A percentile compares a stretch with the other conserved stretches of the same genome.
Evolutionary conservation across 306 rosid genomes (phyloP).

Genomic region (Fagus crenata): DNA sequence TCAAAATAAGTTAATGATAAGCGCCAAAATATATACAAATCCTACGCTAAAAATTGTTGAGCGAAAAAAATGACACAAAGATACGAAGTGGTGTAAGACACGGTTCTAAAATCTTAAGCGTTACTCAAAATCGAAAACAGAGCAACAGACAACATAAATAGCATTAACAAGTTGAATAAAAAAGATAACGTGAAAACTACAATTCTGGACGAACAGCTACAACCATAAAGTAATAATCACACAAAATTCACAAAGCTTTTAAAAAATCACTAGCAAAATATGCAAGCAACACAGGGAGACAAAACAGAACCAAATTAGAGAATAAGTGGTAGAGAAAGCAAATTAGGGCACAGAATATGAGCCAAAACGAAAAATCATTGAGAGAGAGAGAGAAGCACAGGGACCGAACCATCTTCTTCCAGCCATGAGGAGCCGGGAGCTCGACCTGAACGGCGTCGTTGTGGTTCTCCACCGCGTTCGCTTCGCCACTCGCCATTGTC

Average conservation of each 20-base stretch:
- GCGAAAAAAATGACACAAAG: not conserved
- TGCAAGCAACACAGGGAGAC: not conserved
- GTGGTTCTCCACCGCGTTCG: constrained; percentile 6
- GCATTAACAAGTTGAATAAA: not conserved
- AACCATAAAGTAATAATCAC: not conserved
- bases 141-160: not conserved
- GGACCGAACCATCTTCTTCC: constrained; percentile 29
- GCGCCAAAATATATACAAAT: not conserved
- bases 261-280: not conserved
- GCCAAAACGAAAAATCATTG: not conserved
- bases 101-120: not conserved
- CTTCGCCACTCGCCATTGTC: constrained; percentile 16
- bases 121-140: not conserved
- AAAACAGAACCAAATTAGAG: not conserved
- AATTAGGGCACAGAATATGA: constrained; percentile 4
- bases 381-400: not conserved
- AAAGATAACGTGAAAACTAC: not conserved
- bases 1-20: not conserved
- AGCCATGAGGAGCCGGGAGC: constrained; percentile 22
- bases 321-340: not conserved
- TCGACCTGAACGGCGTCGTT: not conserved
- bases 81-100: not conserved
- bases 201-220: not conserved
- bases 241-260: not conserved
- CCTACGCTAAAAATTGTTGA: not conserved